phyloP scores from a whole-genome alignment of 768 basidiomycete genomes.

The Dioszegia aurantiaca region DNA sequence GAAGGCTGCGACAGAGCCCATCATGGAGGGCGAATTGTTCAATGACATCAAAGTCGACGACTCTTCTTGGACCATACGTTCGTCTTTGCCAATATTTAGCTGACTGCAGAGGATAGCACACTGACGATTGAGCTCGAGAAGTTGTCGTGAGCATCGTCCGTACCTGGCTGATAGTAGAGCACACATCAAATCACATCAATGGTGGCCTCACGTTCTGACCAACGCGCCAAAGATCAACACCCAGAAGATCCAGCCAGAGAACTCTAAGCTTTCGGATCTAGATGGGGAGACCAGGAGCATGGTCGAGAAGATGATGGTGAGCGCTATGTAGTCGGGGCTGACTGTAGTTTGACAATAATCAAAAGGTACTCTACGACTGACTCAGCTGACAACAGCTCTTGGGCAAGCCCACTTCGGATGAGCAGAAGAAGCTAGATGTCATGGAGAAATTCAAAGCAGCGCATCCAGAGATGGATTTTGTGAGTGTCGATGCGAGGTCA shows the following conservation, averaged over 20 bases:
- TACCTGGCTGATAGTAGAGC: conserved; percentile 13
- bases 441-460: conserved; percentile 82
- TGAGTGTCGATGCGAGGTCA: neutral
- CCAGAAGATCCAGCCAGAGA: conserved; percentile 87
- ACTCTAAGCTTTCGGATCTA: conserved; percentile 92
- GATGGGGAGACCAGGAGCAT: conserved; percentile 96
- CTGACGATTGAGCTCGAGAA: conserved; percentile 51
- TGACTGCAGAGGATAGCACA: conserved; percentile 28
- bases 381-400: conserved; percentile 59
- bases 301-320: conserved; percentile 99
- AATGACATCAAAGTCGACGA: conserved; percentile 94
- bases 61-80: conserved; percentile 92
- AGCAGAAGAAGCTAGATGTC: conserved; percentile 88
- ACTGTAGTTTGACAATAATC: conserved; percentile 54
- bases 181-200: conserved; percentile 67
- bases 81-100: conserved; percentile 30
- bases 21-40: conserved; percentile 85
- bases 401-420: conserved; percentile 93
- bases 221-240: conserved; percentile 97
- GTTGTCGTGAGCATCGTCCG: conserved; percentile 33
- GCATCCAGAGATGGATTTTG: conserved; percentile 90
- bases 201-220: conserved; percentile 96
- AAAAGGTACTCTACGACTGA: conserved; percentile 44
- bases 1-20: conserved; percentile 72
- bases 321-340: conserved; percentile 37